Conservation (phyloP, 805 yeast species). For the Pichia heedii region DNA sequence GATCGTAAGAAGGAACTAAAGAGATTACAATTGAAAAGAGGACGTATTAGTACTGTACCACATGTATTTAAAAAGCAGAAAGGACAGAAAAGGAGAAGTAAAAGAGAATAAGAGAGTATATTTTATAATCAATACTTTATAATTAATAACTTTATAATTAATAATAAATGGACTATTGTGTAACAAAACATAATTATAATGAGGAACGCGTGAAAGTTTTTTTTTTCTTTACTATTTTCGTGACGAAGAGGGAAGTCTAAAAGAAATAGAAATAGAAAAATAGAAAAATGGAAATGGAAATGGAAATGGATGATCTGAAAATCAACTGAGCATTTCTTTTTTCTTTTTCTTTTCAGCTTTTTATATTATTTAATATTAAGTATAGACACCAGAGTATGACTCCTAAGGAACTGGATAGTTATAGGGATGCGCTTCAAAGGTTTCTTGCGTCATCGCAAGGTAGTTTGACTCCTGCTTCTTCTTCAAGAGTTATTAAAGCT, state of each 20-base stretch:
- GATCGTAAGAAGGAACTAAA: conserved; percentile 55
- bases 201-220: too few relatives aligned
- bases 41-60: conserved; percentile 80
- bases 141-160: too few relatives aligned
- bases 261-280: too few relatives aligned
- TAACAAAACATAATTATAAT: too few relatives aligned
- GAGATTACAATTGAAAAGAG: conserved; percentile 50
- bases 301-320: neutral
- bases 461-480: conserved; percentile 31
- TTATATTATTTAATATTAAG: neutral
- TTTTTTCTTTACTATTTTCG: too few relatives aligned
- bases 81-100: conserved; percentile 16
- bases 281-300: too few relatives aligned
- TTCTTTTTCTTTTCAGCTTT: neutral
- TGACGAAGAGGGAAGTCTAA: too few relatives aligned
- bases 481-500: conserved; percentile 69
- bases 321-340: neutral
- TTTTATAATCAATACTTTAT: too few relatives aligned
- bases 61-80: conserved; percentile 60
- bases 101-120: neutral
- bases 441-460: conserved; percentile 45
- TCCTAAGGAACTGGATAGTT: conserved; percentile 4
- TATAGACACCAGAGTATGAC: conserved; percentile 2
- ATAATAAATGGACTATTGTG: too few relatives aligned
- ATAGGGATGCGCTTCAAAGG: conserved; percentile 34